These are phyloP conservation scores for Wallacemonas rigidus DNA, from an alignment of 208 protist genomes.

Conservation along the genomic window DNA sequence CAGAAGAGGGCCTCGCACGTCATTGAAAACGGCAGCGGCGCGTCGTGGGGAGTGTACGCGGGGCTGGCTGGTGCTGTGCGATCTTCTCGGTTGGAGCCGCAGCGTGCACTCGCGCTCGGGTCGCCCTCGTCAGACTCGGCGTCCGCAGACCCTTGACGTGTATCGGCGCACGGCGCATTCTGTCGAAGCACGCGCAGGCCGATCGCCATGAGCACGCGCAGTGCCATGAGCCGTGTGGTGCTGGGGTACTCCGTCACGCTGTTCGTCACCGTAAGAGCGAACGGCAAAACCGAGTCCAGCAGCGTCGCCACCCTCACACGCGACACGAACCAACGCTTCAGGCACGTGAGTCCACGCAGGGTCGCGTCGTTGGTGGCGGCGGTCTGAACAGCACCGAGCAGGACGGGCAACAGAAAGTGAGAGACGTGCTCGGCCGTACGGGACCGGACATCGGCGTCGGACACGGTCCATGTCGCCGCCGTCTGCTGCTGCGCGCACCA, in stretches of 20 bases:
- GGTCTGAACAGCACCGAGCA: slow-evolving; percentile 48
- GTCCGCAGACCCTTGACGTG: too few relatives aligned
- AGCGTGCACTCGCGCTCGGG: too few relatives aligned
- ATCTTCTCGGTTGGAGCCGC: too few relatives aligned
- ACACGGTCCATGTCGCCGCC: neutral
- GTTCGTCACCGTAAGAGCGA: slow-evolving; percentile 42
- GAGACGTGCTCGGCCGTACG: neutral
- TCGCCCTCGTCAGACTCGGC: too few relatives aligned
- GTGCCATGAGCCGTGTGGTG: slow-evolving; percentile 46
- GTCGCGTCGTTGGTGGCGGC: slow-evolving; percentile 40
- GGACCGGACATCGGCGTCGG: neutral
- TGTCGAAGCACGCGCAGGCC: slow-evolving; percentile 23
- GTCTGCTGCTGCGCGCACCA: neutral
- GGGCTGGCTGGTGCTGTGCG: too few relatives aligned
- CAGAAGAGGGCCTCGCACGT: slow-evolving; percentile 49
- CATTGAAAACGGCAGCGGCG: slow-evolving; percentile 15
- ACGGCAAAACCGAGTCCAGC: slow-evolving; percentile 52
- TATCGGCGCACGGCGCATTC: neutral
- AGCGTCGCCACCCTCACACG: slow-evolving; percentile 32
- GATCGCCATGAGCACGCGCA: slow-evolving; percentile 50
- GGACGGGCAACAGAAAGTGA: slow-evolving; percentile 46
- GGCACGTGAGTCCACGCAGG: slow-evolving; percentile 42
- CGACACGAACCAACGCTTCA: slow-evolving; percentile 36
- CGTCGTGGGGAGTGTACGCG: neutral
- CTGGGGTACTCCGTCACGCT: slow-evolving; percentile 26